These are phyloP conservation scores for Cyclotella atomus DNA, from an alignment of 108 stramenopile species.

Conservation along the genomic window DNA sequence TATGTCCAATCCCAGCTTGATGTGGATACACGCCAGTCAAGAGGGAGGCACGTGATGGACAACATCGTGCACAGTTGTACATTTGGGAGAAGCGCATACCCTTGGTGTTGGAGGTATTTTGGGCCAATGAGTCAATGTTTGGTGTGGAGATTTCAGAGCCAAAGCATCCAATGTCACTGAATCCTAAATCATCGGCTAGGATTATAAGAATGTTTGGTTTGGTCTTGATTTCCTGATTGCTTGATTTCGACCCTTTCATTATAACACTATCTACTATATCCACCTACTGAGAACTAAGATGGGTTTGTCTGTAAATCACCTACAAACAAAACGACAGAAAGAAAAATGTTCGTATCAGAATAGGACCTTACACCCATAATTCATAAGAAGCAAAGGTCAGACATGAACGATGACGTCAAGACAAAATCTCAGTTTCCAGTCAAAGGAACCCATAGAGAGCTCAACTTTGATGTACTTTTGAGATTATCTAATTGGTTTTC, in stretches of 20 bases:
- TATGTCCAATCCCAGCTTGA: constrained; percentile 55
- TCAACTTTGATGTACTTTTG: constrained; percentile 38
- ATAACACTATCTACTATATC: too few relatives aligned
- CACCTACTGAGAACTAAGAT: too few relatives aligned
- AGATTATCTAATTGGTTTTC: constrained; percentile 4
- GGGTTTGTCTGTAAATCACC: not conserved
- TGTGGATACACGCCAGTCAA: constrained; percentile 53
- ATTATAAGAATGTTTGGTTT: constrained; percentile 50
- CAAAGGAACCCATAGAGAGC: constrained; percentile 22
- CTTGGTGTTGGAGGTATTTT: too few relatives aligned
- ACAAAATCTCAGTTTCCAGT: constrained; percentile 26
- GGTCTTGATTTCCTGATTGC: not conserved
- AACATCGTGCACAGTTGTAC: constrained; percentile 57
- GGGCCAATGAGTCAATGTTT: constrained; percentile 41
- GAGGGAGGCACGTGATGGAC: constrained; percentile 45
- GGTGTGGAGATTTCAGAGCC: constrained; percentile 51
- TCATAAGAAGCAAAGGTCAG: constrained; percentile 2
- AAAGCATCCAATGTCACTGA: constrained; percentile 47
- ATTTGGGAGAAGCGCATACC: constrained; percentile 51
- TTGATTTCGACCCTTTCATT: too few relatives aligned
- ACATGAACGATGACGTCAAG: constrained; percentile 20
- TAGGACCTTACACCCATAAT: constrained; percentile 19
- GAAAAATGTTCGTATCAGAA: constrained; percentile 24
- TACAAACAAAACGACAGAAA: not conserved
- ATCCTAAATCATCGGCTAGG: constrained; percentile 47